phyloP scores from a whole-genome alignment of 129 eudicot genomes.

The Flaveria sonorensis region DNA sequence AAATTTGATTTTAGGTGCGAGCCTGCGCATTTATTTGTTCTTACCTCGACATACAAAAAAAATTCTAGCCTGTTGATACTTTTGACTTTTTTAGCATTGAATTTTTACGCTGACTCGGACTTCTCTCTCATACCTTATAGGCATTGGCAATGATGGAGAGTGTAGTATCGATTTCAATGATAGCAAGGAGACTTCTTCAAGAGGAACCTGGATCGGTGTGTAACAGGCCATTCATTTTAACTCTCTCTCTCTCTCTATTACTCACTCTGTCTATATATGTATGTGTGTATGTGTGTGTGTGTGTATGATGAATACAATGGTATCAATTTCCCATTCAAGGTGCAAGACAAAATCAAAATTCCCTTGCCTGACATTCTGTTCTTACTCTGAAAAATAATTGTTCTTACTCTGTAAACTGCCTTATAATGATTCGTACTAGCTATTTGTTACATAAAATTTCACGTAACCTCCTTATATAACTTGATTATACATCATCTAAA shows the following conservation, averaged over 20 bases:
- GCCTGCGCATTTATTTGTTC: constrained; percentile 17
- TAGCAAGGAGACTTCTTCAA: constrained; percentile 79
- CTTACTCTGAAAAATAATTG: not conserved
- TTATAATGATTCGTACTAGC: constrained; percentile 7
- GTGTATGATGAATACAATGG: not conserved
- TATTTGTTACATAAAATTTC: constrained; percentile 10
- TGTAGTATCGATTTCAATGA: constrained; percentile 75
- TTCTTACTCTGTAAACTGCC: constrained; percentile 5
- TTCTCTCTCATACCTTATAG: constrained; percentile 38
- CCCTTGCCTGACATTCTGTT: constrained; percentile 16
- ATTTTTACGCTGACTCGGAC: not conserved
- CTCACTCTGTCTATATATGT: not conserved
- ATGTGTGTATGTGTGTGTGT: not conserved
- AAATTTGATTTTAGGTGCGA: constrained; percentile 9
- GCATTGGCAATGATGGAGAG: constrained; percentile 77
- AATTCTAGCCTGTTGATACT: constrained; percentile 19
- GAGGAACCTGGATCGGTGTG: constrained; percentile 89
- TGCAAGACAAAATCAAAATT: not conserved
- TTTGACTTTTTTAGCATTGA: constrained; percentile 17
- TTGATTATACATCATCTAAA: constrained; percentile 17
- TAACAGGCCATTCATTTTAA: constrained; percentile 21
- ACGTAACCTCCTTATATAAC: constrained; percentile 1
- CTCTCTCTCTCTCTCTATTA: not conserved
- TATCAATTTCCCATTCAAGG: not conserved
- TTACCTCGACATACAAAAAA: constrained; percentile 5